Evolutionary conservation across 306 rosid genomes (phyloP), one percentile per base, ranked within the genome.

Genomic region (Vachellia collinsii): DNA sequence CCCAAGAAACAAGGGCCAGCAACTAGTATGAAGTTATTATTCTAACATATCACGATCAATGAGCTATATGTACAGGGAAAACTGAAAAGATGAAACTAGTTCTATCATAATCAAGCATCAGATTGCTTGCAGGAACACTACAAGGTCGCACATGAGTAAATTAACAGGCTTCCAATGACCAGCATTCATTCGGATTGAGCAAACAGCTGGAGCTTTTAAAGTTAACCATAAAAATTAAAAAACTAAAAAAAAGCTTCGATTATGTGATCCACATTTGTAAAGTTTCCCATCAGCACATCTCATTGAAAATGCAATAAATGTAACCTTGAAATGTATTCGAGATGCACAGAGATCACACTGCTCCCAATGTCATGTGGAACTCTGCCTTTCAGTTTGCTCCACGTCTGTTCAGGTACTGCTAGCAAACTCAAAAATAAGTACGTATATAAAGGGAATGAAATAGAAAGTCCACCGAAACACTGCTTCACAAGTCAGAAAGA

Each of bases 241-340:
- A 38, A 44, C 3, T 7, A 44, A 44, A n/a, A 1, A 44, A 11
- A 46, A 46, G 67, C 53, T 48, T 76, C 37, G 66, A 79, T 78
- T 50, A 86, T 53, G 67, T 68, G 69, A 76, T n/a, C 79, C 74
- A 74, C 54, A 85, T 80, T 81, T 75, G 75, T 71, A 71, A 44
- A 85, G 79, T 72, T 51, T 72, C 71, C 83, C 64, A 46, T 83
- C 23, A 81, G 78, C 81, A 82, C 78, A 84, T 85, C 85, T 80
- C 81, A 85, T 43, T 76, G 83, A 74, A 81, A 77, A 80, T 73
- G 82, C 82, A 80, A 78, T 61, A 81, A 78, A 88, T 63, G 88
- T 62, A 72, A 83, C 75, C 80, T 85, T 79, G 77, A 77, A 89
- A 86, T 79, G 77, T 71, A 68, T 11, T 70, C 43, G 69, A 70